A percentile compares a stretch with the other conserved stretches of the same genome.
Conservation (phyloP, 2,329 filamentous ascomycete species). For the Colletotrichum coccodes region DNA sequence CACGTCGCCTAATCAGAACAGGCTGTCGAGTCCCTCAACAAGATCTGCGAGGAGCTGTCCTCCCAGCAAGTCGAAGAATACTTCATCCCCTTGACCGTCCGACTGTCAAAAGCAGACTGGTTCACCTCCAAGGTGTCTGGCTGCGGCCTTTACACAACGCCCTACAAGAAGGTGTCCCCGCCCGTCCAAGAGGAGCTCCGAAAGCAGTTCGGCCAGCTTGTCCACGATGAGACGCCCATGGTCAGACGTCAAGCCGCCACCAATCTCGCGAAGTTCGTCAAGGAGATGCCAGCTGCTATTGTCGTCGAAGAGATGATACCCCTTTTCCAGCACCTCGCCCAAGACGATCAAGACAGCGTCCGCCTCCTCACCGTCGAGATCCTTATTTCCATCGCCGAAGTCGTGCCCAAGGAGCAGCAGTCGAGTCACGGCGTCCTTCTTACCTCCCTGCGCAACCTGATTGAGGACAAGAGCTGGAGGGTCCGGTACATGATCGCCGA, state of each 20-base stretch:
- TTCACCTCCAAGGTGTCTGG: slow-evolving; percentile 99
- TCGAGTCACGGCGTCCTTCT: slow-evolving; percentile 93
- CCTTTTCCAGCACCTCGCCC: slow-evolving; percentile 95
- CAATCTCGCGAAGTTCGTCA: slow-evolving; percentile 96
- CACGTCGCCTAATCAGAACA: slow-evolving; percentile 48
- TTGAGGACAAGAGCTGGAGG: slow-evolving; percentile 99
- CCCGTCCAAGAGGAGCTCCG: slow-evolving; percentile 91
- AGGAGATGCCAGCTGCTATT: slow-evolving; percentile 90
- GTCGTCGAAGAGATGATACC: slow-evolving; percentile 99
- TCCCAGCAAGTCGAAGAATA: slow-evolving; percentile 94
- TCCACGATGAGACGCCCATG: slow-evolving; percentile 99
- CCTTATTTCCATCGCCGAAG: slow-evolving; percentile 94
- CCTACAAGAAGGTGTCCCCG: slow-evolving; percentile 90
- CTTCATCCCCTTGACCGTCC: slow-evolving; percentile 94
- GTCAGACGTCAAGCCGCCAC: slow-evolving; percentile 96
- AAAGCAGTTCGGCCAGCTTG: slow-evolving; percentile 90
- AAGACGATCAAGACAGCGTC: slow-evolving; percentile 98
- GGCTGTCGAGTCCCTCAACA: slow-evolving; percentile 99
- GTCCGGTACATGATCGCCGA: slow-evolving; percentile 99
- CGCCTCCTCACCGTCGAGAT: slow-evolving; percentile 95
- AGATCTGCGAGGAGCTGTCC: slow-evolving; percentile 94
- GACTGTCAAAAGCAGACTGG: slow-evolving; percentile 99
- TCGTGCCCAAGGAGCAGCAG: slow-evolving; percentile 98
- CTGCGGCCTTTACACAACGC: slow-evolving; percentile 91
- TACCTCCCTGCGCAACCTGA: slow-evolving; percentile 88